Evolutionary conservation across 306 rosid species (phyloP).

Genomic region (Fagus sylvatica): DNA sequence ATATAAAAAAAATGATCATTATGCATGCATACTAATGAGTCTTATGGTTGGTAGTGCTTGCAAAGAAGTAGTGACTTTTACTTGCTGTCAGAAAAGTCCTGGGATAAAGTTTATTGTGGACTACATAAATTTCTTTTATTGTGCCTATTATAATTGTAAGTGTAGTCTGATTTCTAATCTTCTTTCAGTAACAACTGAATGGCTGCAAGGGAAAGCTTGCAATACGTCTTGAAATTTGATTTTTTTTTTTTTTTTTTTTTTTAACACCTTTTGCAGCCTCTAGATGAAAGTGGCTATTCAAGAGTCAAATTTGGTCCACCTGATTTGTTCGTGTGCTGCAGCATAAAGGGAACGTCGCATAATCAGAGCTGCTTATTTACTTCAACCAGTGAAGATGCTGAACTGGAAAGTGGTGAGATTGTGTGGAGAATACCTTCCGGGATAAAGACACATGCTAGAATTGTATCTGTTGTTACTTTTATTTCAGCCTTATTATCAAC

Average conservation of each 20-base stretch:
- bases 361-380: conserved; percentile 46
- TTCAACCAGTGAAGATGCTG: conserved; percentile 31
- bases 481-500: conserved; percentile 57
- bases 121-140: not conserved
- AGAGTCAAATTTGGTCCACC: conserved; percentile 59
- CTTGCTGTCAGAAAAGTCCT: not conserved
- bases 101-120: not conserved
- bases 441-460: conserved; percentile 49
- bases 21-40: not conserved
- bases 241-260: not conserved
- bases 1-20: not conserved
- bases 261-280: conserved; percentile 53
- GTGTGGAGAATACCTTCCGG: conserved; percentile 79
- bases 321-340: conserved; percentile 58
- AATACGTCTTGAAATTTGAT: not conserved
- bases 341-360: conserved; percentile 31
- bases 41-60: no score
- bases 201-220: not conserved
- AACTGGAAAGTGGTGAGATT: conserved; percentile 27
- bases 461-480: conserved; percentile 57
- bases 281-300: conserved; percentile 71
- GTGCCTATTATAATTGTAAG: not conserved
- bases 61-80: no score
- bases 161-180: not conserved
- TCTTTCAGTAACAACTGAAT: not conserved